Evolutionary conservation across 2,329 filamentous ascomycete species (phyloP), one percentile per base, ranked within the genome.

Genomic region (Alternaria incomplexa): DNA sequence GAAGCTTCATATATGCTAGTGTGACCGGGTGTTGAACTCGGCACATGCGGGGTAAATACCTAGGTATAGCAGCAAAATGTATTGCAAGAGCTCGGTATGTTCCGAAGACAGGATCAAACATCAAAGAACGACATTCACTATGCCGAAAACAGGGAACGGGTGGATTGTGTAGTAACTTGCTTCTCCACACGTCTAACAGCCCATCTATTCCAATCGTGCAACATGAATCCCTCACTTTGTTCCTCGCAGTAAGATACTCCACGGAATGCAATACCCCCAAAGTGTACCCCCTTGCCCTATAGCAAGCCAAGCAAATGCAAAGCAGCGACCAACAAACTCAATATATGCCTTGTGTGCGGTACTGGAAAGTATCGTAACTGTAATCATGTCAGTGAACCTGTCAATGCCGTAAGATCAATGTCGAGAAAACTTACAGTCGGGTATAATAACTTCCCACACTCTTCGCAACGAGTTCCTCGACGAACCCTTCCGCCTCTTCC

Each of bases 361-460:
- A 95, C 83, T 95, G 92, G 83, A 93, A 95, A 65, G 91, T 93
- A 81, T 93, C 91, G 75, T 93, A 93, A 81, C 91, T 93, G 65
- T 20, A 20, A 20, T 20, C 20, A 20, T 20, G 20, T 20, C 20
- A 20, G 20, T 20, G 20, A 20, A 20, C 20, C 20, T 20, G 20
- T 20, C 20, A 20, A 20, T 20, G 20, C 20, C 20, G 20, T 20
- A 20, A 20, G 20, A 20, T 20, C 20, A 20, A 20, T 20, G 20
- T 20, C 20, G 20, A 20, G 20, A 20, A 20, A 20, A 20, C 20
- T 85, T 83, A 93, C 89, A 94, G 86, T 83, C 92, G 88, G 77
- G 92, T 95, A 79, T 94, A 95, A 81, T 96, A 96, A 80, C 92
- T 95, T 66, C 92, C 92, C 70, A 92, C 86, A 67, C 91, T 93